A percentile compares a stretch with the other conserved stretches of the same genome.
phyloP scores from a whole-genome alignment of 345 rosid genomes.

The Eucalyptus curtisii region DNA sequence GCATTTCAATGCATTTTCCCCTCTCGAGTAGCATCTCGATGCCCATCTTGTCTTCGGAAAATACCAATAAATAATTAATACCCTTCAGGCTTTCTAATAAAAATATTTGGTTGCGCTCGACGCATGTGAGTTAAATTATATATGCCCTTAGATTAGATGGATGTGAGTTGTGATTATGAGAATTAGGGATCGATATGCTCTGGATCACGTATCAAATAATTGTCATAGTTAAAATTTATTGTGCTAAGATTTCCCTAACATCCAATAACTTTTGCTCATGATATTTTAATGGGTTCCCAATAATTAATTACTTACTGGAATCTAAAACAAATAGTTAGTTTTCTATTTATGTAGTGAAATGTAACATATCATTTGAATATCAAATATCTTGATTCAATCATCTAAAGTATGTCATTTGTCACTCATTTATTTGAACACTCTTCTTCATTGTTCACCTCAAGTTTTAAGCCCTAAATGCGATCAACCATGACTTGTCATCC shows the following conservation, averaged over 20 bases:
- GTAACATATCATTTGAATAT: not conserved
- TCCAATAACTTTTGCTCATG: not conserved
- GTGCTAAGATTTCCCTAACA: not conserved
- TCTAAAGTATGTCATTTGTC: not conserved
- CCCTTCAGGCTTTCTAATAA: not conserved
- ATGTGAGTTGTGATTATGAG: not conserved
- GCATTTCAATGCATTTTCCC: not conserved
- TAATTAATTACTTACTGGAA: not conserved
- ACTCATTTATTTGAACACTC: not conserved
- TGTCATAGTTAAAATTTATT: not conserved
- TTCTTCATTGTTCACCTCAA: not conserved
- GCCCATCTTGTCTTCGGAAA: not conserved
- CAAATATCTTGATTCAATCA: not conserved
- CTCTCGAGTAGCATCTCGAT: not conserved
- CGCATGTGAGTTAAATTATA: not conserved
- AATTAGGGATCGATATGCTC: not conserved
- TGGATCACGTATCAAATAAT: not conserved
- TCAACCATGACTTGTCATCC: not conserved
- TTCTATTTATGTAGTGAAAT: not conserved
- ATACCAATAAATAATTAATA: not conserved
- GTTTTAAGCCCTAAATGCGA: not conserved
- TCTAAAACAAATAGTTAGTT: rapidly evolving
- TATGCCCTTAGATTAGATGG: not conserved
- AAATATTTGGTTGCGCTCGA: not conserved
- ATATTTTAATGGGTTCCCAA: not conserved